Base-by-base conservation (phyloP, 2,329 filamentous ascomycete species). In the Scorias spongiosa region DNA sequence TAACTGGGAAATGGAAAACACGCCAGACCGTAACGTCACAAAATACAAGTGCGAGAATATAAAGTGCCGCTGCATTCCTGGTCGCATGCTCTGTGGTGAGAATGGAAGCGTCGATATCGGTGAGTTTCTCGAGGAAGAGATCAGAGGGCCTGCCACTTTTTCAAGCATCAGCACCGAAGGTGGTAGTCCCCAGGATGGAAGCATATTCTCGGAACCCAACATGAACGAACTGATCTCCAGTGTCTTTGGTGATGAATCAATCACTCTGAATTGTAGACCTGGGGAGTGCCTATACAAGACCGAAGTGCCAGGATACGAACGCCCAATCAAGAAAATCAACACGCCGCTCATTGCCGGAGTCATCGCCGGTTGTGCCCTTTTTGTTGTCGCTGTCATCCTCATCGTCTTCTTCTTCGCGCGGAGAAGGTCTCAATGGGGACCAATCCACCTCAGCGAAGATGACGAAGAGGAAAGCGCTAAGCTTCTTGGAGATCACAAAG, bases 251-350 rank as follows among this genome's bases (percentile, higher is more conserved):
- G 93, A 98, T 58, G 73, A 80, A 43, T 94, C 83, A 59, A 98
- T 98, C 56, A 75, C 81, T 41, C 68, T 98, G 39, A 72, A 77
- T 20, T 98, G 91, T 57, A 71, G 78, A 48, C 76, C 88, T 18
- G 91, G 91, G 47, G 91, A 98, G 66, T 98, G 91, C 68, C 68
- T 98, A 29, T 88, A 95, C 63, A 77, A 83, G 59, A 94, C 88
- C 5, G 84, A 96, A 56, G 80, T 96, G 6, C 91, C 91, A 12
- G 91, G 93, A 14, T 98, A 93, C 57, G 73, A 82, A 52, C 75
- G 82, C 15, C 87, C 89, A 1, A 75, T 95, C 47, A 94, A 95
- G 67, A 81, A 81, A 59, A 96, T 98, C 66, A 98, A 98, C 62
- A 96, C 89, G 0, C 91, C 89, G 2, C 72, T 98, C 41, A 98